A percentile compares a stretch with the other conserved stretches of the same genome.
These are phyloP conservation scores for Chlorella sorokiniana DNA, from an alignment of 139 green algal species.

Conservation along the genomic window DNA sequence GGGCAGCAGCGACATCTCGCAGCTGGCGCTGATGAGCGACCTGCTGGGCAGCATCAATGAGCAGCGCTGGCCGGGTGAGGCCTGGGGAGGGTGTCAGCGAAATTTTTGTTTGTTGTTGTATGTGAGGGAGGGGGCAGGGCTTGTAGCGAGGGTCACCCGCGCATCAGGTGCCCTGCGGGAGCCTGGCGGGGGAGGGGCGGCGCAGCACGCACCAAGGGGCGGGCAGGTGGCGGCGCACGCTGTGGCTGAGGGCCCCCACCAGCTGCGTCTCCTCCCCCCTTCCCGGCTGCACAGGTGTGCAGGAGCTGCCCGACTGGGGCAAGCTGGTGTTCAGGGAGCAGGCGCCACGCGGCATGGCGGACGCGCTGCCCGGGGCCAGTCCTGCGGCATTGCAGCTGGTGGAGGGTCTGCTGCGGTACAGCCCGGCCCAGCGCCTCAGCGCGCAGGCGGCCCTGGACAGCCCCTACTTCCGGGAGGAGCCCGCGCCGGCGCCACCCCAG, in stretches of 20 bases:
- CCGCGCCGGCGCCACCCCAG: slow-evolving; percentile 1
- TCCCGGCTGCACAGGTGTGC: slow-evolving; percentile 40
- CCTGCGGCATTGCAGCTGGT: slow-evolving; percentile 70
- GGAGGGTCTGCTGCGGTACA: slow-evolving; percentile 65
- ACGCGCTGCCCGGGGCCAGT: slow-evolving; percentile 59
- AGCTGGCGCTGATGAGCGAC: slow-evolving; percentile 84
- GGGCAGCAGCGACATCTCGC: slow-evolving; percentile 89
- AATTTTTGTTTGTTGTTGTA: too few species aligned
- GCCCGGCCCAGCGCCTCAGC: slow-evolving; percentile 31
- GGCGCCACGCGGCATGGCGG: slow-evolving; percentile 7
- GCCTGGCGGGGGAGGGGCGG: too few species aligned
- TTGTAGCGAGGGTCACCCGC: too few species aligned
- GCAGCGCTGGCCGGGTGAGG: slow-evolving; percentile 48
- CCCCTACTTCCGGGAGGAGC: slow-evolving; percentile 25
- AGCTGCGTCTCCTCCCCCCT: neutral
- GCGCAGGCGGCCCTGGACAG: slow-evolving; percentile 19
- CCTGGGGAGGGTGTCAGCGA: neutral
- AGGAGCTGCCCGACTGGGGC: slow-evolving; percentile 70
- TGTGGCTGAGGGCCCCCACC: neutral
- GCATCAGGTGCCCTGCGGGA: too few species aligned
- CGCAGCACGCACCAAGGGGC: too few species aligned
- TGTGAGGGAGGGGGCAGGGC: neutral
- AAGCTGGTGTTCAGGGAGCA: slow-evolving; percentile 52
- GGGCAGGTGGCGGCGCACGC: too few species aligned
- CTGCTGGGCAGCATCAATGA: slow-evolving; percentile 65